Conservation (phyloP, 305 asterid genomes). For the Ajuga reptans region DNA sequence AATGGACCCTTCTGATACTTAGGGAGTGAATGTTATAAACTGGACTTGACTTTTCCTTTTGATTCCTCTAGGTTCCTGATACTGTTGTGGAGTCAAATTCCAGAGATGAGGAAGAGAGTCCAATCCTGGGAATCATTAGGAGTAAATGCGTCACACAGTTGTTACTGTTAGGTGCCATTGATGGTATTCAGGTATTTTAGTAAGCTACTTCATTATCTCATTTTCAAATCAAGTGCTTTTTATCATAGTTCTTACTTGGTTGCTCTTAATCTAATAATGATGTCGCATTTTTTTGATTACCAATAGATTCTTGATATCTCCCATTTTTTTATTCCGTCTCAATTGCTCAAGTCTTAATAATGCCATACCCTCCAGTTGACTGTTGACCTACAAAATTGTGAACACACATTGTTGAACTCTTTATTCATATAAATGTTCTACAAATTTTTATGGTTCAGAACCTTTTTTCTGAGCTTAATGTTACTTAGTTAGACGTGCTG, state of each 20-base stretch:
- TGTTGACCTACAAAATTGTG: slow-evolving; percentile 13
- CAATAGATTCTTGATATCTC: neutral
- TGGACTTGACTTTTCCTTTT: slow-evolving; percentile 25
- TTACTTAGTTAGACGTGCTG: slow-evolving; percentile 4
- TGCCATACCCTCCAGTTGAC: slow-evolving; percentile 12
- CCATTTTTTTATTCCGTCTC: neutral
- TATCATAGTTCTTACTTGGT: slow-evolving; percentile 4
- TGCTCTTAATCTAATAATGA: slow-evolving; percentile 5
- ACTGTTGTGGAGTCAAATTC: slow-evolving; percentile 45
- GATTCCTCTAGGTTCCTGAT: slow-evolving; percentile 49
- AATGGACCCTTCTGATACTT: slow-evolving; percentile 10
- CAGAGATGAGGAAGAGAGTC: slow-evolving; percentile 73
- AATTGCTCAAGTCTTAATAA: neutral
- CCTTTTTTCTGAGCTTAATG: neutral
- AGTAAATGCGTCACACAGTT: slow-evolving; percentile 95
- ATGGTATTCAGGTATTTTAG: slow-evolving; percentile 77
- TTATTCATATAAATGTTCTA: neutral
- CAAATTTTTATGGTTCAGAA: slow-evolving; percentile 10
- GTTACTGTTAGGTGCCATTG: slow-evolving; percentile 84
- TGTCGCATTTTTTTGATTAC: neutral
- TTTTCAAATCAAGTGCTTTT: slow-evolving; percentile 17
- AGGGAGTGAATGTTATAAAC: slow-evolving; percentile 16
- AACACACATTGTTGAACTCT: neutral
- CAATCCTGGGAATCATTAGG: slow-evolving; percentile 61
- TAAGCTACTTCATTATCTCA: slow-evolving; percentile 17